These are phyloP conservation scores for Aspergillus sp. DNA, from an alignment of 2,329 filamentous ascomycete species.

Conservation along the genomic window DNA sequence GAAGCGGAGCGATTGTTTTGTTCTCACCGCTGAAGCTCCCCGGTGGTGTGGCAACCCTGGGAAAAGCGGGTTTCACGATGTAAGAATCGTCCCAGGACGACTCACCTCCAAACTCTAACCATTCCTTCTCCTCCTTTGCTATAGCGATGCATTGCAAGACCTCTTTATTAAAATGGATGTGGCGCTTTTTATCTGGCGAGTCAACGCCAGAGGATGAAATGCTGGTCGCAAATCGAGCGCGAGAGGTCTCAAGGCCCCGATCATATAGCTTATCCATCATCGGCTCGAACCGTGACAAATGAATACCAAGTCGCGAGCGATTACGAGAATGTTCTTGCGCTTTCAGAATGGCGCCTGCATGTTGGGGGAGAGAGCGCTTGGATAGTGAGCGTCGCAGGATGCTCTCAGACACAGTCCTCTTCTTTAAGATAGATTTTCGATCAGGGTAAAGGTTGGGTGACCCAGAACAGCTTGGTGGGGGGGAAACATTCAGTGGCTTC, in stretches of 20 bases:
- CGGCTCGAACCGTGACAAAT: conserved; percentile 63
- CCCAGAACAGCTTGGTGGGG: conserved; percentile 56
- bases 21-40: conserved; percentile 63
- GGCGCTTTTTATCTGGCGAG: conserved; percentile 67
- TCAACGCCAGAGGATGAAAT: conserved; percentile 68
- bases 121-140: conserved; percentile 31
- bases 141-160: conserved; percentile 92
- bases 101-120: conserved; percentile 48
- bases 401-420: conserved; percentile 91
- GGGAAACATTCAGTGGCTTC: conserved; percentile 49
- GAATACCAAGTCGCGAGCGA: conserved; percentile 59
- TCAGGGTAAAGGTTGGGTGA: conserved; percentile 69
- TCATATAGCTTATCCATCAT: conserved; percentile 53
- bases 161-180: no score
- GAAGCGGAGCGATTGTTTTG: conserved; percentile 84
- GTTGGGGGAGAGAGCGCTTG: conserved; percentile 76
- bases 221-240: conserved; percentile 62
- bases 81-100: conserved; percentile 75
- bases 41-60: conserved; percentile 19
- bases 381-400: conserved; percentile 90
- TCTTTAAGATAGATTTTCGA: conserved; percentile 98
- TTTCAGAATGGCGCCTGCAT: conserved; percentile 77
- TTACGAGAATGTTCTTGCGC: conserved; percentile 64
- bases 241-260: conserved; percentile 9
- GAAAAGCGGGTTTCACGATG: conserved; percentile 72